Base-by-base conservation (phyloP, 345 rosid genomes). In the Dovyalis caffra region DNA sequence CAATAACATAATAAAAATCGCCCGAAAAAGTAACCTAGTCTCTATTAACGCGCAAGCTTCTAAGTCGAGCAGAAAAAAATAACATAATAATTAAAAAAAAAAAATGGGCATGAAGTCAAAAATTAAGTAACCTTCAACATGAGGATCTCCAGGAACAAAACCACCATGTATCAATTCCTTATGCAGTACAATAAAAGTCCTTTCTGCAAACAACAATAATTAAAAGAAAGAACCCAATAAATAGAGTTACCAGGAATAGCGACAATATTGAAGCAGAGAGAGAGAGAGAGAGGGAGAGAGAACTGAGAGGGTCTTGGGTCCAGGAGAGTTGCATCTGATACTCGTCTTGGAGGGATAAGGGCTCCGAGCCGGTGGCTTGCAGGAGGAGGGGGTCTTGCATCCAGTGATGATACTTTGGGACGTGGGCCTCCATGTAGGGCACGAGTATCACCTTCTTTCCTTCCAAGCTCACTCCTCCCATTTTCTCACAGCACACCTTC, bases 291-390 rank as follows among this genome's bases (percentile, higher is more conserved):
- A 69, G 75, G 68, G 62, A 69, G 76, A 68, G 43, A 3, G 5
- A 69, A 91, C 99, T 93, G 85, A 81, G 91, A 51, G 98, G 96
- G 85, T 93, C 97, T 81, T 85, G 93, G 76, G 88, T 85, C 99
- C 97, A 95, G 2, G 98, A 90, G 64, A 85, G 85, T 82, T 93
- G 97, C 97, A 91, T 89, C 78, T 85, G 79, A 79, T 83, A 91
- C 83, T 93, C 98, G 68, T 93, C 88, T 26, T 92, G 87, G 2
- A 92, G 92, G 68, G 92, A 78, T 79, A 95, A 96, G 21, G 96
- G 93, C 80, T 93, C 96, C 61, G 99, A 93, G 40, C 92, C 96
- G 11, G 98, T 93, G 38, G 97, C 93, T 79, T 89, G 75, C 28
- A 95, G 99, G 26, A 93, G 93, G 62, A 77, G 73, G 5, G 93